Percentiles rank a stretch among this genome's conserved stretches.
Evolutionary conservation across 352 stramenopile species (phyloP).

Genomic region (Phytopythium kandeliae): DNA sequence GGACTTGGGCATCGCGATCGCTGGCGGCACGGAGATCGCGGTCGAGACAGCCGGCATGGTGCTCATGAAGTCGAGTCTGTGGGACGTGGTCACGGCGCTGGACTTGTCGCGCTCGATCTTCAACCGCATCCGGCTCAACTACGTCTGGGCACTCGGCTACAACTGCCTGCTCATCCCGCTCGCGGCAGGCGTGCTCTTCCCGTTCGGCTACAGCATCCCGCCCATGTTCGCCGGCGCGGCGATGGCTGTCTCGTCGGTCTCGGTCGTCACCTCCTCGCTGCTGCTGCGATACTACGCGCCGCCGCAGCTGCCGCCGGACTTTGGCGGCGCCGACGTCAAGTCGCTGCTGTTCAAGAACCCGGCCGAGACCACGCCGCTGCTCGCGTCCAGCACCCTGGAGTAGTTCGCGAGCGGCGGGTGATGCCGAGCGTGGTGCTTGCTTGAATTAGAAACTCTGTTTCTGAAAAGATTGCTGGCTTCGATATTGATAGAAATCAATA

Average conservation of each 20-base stretch:
- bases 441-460: constrained; percentile 9
- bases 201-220: constrained; percentile 91
- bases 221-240: constrained; percentile 94
- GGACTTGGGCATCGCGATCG: constrained; percentile 96
- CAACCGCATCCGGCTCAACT: constrained; percentile 96
- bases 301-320: constrained; percentile 56
- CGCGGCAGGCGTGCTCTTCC: constrained; percentile 95
- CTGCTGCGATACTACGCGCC: constrained; percentile 89
- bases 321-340: constrained; percentile 59
- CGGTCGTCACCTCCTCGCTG: constrained; percentile 94
- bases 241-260: constrained; percentile 97
- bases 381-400: constrained; percentile 63
- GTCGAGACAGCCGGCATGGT: constrained; percentile 96
- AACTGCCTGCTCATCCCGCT: constrained; percentile 97
- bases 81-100: constrained; percentile 95
- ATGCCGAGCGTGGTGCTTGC: no score
- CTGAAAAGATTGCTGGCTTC: no score
- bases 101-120: constrained; percentile 96
- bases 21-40: constrained; percentile 95
- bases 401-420: no score
- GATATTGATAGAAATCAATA: no score
- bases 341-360: constrained; percentile 83
- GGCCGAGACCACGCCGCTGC: constrained; percentile 57
- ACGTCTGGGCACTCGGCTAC: constrained; percentile 97
- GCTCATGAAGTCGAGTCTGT: constrained; percentile 85